These are phyloP conservation scores for Hyphopichia fennica DNA, from an alignment of 1,139 yeast genomes.

Conservation along the genomic window DNA sequence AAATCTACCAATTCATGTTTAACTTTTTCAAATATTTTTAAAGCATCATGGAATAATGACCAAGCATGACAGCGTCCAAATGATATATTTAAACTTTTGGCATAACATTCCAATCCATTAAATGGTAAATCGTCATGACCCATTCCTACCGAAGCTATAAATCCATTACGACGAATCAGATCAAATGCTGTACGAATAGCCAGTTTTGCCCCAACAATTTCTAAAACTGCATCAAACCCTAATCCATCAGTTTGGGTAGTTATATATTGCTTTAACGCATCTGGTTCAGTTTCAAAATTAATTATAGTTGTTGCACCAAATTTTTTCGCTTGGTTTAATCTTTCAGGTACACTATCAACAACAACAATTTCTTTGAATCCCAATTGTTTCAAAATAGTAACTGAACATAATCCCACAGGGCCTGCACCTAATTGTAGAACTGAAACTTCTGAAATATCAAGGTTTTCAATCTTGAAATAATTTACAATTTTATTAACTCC, in stretches of 20 bases:
- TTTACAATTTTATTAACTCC: slow-evolving; percentile 54
- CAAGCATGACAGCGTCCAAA: slow-evolving; percentile 69
- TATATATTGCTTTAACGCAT: slow-evolving; percentile 23
- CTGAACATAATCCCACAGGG: slow-evolving; percentile 63
- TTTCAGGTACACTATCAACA: slow-evolving; percentile 49
- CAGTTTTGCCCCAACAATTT: slow-evolving; percentile 54
- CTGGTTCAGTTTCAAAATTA: slow-evolving; percentile 40
- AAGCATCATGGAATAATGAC: slow-evolving; percentile 55
- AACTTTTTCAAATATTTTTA: slow-evolving; percentile 46
- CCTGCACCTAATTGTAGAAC: slow-evolving; percentile 62
- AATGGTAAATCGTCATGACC: slow-evolving; percentile 62
- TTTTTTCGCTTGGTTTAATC: slow-evolving; percentile 44
- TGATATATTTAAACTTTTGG: slow-evolving; percentile 56
- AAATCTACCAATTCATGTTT: slow-evolving; percentile 47
- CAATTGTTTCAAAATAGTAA: slow-evolving; percentile 44
- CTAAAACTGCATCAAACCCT: slow-evolving; percentile 60
- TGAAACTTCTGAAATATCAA: slow-evolving; percentile 30
- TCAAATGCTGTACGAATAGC: slow-evolving; percentile 55
- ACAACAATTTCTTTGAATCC: slow-evolving; percentile 51
- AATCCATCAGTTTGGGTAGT: slow-evolving; percentile 29
- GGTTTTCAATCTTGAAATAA: slow-evolving; percentile 26
- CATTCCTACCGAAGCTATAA: slow-evolving; percentile 61
- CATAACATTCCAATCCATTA: slow-evolving; percentile 56
- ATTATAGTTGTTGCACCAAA: slow-evolving; percentile 46
- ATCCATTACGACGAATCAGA: slow-evolving; percentile 58